Percentiles rank a stretch among this genome's conserved stretches.
These are phyloP conservation scores for Ceratobasidium papillatum DNA, from an alignment of 1,284 basidiomycete species.

Conservation along the genomic window DNA sequence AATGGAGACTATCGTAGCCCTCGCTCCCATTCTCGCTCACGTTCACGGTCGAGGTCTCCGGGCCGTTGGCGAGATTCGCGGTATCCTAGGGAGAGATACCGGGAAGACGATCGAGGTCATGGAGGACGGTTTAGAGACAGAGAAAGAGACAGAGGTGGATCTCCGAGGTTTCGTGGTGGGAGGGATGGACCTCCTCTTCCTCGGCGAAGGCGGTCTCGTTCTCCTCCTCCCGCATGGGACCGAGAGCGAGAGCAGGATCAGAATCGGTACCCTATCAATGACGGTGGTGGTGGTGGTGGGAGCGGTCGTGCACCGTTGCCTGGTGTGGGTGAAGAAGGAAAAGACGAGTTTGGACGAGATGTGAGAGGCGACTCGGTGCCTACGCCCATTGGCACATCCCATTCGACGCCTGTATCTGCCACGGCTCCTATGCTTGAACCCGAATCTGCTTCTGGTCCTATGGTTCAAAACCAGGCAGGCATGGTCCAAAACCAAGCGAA, in stretches of 20 bases:
- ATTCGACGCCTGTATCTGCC: background rate
- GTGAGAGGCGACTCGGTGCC: background rate
- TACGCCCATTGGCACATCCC: background rate
- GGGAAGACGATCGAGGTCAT: slow-evolving; percentile 6
- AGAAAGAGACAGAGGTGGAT: background rate
- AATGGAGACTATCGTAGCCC: slow-evolving; percentile 46
- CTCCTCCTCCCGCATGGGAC: slow-evolving; percentile 2
- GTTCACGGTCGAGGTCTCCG: background rate
- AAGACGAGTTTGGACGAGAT: slow-evolving; percentile 39
- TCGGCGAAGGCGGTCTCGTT: slow-evolving; percentile 32
- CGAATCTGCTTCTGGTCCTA: background rate
- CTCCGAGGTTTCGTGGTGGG: background rate
- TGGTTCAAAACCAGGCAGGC: background rate
- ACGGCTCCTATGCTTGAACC: background rate
- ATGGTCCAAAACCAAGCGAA: too few species aligned
- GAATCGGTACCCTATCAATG: background rate
- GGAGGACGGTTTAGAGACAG: background rate
- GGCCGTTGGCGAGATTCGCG: slow-evolving; percentile 6
- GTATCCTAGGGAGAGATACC: slow-evolving; percentile 16
- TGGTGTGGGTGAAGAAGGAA: slow-evolving; percentile 21
- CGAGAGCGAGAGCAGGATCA: background rate
- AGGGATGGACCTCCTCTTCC: background rate
- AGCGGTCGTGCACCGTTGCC: slow-evolving; percentile 29
- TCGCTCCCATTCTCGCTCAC: slow-evolving; percentile 7
- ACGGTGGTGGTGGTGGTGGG: background rate